These are phyloP conservation scores for Jaenimonas drosophilae DNA, from an alignment of 208 protist species.

Conservation along the genomic window DNA sequence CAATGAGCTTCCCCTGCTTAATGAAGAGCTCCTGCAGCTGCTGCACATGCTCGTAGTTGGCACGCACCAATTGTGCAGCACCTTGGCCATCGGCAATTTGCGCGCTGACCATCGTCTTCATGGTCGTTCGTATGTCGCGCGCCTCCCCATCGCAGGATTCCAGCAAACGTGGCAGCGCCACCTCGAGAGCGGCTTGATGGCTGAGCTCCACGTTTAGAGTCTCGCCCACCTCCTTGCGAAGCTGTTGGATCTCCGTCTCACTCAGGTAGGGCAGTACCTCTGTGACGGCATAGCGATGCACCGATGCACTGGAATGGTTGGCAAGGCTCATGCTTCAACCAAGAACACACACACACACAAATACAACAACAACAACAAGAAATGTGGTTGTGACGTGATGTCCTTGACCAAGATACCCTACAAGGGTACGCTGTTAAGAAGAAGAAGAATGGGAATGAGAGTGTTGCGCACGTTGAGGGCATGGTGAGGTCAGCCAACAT, in stretches of 20 bases:
- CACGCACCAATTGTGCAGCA: constrained; percentile 58
- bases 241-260: constrained; percentile 33
- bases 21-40: constrained; percentile 56
- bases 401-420: too few relatives aligned
- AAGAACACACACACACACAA: too few relatives aligned
- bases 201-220: constrained; percentile 74
- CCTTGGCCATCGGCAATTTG: constrained; percentile 75
- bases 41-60: constrained; percentile 45
- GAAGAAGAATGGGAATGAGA: too few relatives aligned
- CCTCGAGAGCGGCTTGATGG: constrained; percentile 56
- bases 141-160: constrained; percentile 59
- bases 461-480: too few relatives aligned
- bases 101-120: constrained; percentile 71
- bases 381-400: too few relatives aligned
- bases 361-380: too few relatives aligned
- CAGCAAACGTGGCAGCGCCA: constrained; percentile 66
- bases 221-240: constrained; percentile 54
- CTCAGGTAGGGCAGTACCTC: constrained; percentile 65
- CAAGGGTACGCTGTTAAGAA: too few relatives aligned
- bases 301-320: too few relatives aligned
- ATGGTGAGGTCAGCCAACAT: too few relatives aligned
- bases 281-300: constrained; percentile 27
- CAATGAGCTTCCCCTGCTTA: constrained; percentile 67
- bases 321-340: too few relatives aligned
- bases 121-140: constrained; percentile 59